Conservation (phyloP, 176 grass and related monocot genomes). For the Microstegium vimineum region DNA sequence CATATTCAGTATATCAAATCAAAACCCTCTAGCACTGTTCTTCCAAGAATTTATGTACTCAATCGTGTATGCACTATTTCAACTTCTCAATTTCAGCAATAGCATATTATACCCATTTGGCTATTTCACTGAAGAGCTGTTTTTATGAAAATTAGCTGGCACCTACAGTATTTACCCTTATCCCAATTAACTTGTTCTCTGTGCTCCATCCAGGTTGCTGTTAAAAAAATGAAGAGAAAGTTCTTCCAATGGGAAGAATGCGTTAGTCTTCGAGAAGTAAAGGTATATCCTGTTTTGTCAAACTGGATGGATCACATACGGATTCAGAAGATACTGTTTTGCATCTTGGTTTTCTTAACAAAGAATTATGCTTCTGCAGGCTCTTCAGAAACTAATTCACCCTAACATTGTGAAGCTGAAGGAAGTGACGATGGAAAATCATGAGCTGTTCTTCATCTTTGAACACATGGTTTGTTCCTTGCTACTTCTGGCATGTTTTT, state of each 20-base stretch:
- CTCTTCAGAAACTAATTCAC: constrained; percentile 74
- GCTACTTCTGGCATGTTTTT: neutral
- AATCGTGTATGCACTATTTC: neutral
- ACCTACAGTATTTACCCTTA: neutral
- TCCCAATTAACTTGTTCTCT: neutral
- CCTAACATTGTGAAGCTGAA: constrained; percentile 79
- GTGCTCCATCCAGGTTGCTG: constrained; percentile 59
- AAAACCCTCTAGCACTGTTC: neutral
- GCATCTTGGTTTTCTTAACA: neutral
- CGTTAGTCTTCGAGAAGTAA: constrained; percentile 73
- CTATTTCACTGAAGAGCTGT: neutral
- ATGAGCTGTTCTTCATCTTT: constrained; percentile 93
- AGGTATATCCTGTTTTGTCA: constrained; percentile 46
- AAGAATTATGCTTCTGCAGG: constrained; percentile 44
- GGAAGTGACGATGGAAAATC: constrained; percentile 82
- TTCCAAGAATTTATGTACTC: neutral
- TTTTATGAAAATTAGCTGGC: neutral
- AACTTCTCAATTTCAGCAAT: too few species aligned
- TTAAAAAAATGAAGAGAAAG: constrained; percentile 98
- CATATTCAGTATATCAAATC: neutral
- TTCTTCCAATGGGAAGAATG: constrained; percentile 80
- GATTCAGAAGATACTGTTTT: neutral
- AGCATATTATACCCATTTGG: neutral
- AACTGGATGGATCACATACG: neutral
- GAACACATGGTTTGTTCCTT: constrained; percentile 73